Conservation (phyloP, 768 basidiomycete genomes). For the Hemileccinum rubropunctum region DNA sequence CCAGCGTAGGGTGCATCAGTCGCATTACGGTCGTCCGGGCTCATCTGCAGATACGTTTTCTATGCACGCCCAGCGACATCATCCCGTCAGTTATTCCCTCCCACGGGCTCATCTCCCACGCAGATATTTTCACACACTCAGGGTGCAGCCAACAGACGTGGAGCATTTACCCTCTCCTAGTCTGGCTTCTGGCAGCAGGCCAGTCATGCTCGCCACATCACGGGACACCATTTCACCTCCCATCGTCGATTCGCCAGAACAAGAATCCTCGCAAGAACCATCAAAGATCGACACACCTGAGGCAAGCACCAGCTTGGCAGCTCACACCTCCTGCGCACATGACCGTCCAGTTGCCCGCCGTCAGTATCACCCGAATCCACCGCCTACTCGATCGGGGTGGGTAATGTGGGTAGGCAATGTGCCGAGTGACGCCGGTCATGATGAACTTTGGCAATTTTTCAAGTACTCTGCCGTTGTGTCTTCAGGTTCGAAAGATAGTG, state of each 20-base stretch:
- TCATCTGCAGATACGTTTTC: conserved; percentile 21
- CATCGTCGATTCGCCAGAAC: conserved; percentile 1
- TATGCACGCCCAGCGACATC: conserved; percentile 30
- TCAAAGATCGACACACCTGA: background rate
- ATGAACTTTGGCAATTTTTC: conserved; percentile 87
- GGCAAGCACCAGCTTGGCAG: background rate
- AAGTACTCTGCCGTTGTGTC: too few relatives aligned
- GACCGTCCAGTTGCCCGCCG: conserved; percentile 43
- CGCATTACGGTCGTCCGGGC: conserved; percentile 43
- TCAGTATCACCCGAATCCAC: conserved; percentile 67
- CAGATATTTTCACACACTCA: conserved; percentile 21
- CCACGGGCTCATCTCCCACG: conserved; percentile 14
- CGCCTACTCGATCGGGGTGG: conserved; percentile 80
- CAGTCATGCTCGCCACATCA: background rate
- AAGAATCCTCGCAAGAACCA: background rate
- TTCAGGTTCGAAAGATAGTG: background rate
- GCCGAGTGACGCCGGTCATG: conserved; percentile 74
- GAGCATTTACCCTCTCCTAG: conserved; percentile 9
- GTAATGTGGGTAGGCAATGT: conserved; percentile 98
- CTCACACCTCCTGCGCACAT: conserved; percentile 1
- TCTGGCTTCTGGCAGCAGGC: background rate
- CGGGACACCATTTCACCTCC: background rate
- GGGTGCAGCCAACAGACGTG: conserved; percentile 16
- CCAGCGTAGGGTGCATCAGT: conserved; percentile 42
- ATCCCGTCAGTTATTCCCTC: conserved; percentile 31